Evolutionary conservation across 1,284 basidiomycete genomes (phyloP).

Genomic region (Athelia sp.): DNA sequence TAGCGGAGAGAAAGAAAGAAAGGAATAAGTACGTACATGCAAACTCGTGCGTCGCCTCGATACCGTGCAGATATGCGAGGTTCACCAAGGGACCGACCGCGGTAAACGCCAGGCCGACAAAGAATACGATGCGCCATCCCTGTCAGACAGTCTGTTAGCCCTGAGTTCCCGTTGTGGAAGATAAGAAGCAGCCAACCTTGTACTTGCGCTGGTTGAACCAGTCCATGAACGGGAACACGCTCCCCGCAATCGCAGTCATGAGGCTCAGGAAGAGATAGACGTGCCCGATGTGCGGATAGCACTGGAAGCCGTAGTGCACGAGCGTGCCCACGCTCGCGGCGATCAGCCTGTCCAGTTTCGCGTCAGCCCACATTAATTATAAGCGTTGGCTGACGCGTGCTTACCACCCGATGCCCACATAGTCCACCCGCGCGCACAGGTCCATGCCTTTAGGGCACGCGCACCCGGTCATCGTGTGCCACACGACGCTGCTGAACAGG

Average conservation of each 20-base stretch:
- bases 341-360: conserved; percentile 51
- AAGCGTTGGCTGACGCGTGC: background rate
- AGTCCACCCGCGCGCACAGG: conserved; percentile 74
- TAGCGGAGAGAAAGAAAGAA: background rate
- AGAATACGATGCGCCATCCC: conserved; percentile 78
- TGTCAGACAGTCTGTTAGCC: conserved; percentile 20
- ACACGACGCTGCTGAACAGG: conserved; percentile 67
- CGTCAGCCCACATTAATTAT: background rate
- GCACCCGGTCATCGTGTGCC: conserved; percentile 83
- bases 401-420: conserved; percentile 81
- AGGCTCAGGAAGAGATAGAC: conserved; percentile 64
- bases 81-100: conserved; percentile 63
- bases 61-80: conserved; percentile 58
- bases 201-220: conserved; percentile 86
- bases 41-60: conserved; percentile 48
- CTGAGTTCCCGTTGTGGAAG: no score
- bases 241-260: conserved; percentile 68
- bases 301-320: conserved; percentile 73
- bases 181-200: conserved; percentile 43
- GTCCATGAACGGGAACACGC: conserved; percentile 77
- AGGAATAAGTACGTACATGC: conserved; percentile 9
- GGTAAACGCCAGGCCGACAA: conserved; percentile 71
- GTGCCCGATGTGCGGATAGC: conserved; percentile 43
- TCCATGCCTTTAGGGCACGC: conserved; percentile 69
- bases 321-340: conserved; percentile 66